These are phyloP conservation scores for Starmera dryadoides DNA, from an alignment of 805 yeast genomes.

Conservation along the genomic window DNA sequence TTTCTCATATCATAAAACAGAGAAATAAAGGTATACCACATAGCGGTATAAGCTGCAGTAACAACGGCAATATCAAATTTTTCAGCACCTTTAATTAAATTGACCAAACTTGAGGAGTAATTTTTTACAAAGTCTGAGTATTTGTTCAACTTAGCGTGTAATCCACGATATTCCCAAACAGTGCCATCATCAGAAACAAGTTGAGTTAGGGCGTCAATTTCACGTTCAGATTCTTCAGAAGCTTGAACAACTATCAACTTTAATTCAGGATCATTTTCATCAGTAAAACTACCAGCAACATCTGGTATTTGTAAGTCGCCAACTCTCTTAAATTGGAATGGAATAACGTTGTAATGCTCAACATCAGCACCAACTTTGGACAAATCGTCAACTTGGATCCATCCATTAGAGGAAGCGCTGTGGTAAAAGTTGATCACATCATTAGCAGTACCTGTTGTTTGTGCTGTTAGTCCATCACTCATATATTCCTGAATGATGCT, in stretches of 20 bases:
- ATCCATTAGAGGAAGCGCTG: constrained; percentile 27
- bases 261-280: constrained; percentile 35
- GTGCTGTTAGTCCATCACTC: constrained; percentile 21
- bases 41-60: constrained; percentile 74
- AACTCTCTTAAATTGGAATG: constrained; percentile 48
- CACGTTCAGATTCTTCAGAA: constrained; percentile 3
- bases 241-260: constrained; percentile 29
- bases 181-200: constrained; percentile 33
- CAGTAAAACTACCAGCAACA: constrained; percentile 30
- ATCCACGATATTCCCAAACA: constrained; percentile 53
- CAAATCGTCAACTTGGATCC: constrained; percentile 42
- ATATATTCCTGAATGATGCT: constrained; percentile 63
- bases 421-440: constrained; percentile 27
- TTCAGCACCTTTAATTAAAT: constrained; percentile 64
- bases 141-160: constrained; percentile 46
- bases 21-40: constrained; percentile 75
- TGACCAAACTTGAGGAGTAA: constrained; percentile 31
- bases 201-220: constrained; percentile 4
- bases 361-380: constrained; percentile 29
- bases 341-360: constrained; percentile 42
- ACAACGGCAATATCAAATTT: constrained; percentile 78
- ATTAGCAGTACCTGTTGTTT: constrained; percentile 19
- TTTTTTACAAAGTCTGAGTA: constrained; percentile 44
- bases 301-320: constrained; percentile 34
- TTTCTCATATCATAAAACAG: constrained; percentile 69